These are phyloP conservation scores for Marchantia paleacea DNA, from an alignment of 225 moss, liverwort and hornwort genomes.

Conservation along the genomic window DNA sequence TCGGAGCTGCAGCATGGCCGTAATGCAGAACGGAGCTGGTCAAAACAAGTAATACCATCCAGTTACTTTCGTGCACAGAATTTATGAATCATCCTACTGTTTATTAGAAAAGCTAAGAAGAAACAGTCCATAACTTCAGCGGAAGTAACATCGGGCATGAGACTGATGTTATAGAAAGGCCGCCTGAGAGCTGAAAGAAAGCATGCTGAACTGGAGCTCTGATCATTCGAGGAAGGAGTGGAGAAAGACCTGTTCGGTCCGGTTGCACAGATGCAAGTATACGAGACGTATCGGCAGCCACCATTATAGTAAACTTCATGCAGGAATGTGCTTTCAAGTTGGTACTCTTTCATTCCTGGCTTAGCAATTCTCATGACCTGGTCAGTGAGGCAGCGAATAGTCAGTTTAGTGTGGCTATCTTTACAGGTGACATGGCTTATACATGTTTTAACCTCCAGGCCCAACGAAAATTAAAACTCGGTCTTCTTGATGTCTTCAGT, in stretches of 20 bases:
- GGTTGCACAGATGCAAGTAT: conserved; percentile 90
- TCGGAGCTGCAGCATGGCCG: conserved; percentile 89
- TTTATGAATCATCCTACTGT: neutral
- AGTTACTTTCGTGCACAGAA: neutral
- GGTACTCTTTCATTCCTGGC: conserved; percentile 80
- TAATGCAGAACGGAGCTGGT: conserved; percentile 78
- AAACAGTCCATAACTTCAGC: neutral
- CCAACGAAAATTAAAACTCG: neutral
- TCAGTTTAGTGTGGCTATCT: neutral
- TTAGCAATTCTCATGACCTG: conserved; percentile 73
- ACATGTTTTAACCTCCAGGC: neutral
- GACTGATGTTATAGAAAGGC: neutral
- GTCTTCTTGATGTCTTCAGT: neutral
- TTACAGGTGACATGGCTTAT: neutral
- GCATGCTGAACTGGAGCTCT: neutral
- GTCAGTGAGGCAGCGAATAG: neutral
- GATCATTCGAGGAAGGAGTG: neutral
- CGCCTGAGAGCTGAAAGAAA: neutral
- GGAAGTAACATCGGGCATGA: neutral
- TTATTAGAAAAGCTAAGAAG: neutral
- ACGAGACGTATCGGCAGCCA: conserved; percentile 91
- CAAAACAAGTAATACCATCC: neutral
- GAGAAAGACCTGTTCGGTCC: conserved; percentile 56
- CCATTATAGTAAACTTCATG: conserved; percentile 74
- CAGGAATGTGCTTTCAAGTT: conserved; percentile 90